Base-by-base conservation (phyloP, 2,329 filamentous ascomycete genomes). In the Dothiorella sarmentorum region DNA sequence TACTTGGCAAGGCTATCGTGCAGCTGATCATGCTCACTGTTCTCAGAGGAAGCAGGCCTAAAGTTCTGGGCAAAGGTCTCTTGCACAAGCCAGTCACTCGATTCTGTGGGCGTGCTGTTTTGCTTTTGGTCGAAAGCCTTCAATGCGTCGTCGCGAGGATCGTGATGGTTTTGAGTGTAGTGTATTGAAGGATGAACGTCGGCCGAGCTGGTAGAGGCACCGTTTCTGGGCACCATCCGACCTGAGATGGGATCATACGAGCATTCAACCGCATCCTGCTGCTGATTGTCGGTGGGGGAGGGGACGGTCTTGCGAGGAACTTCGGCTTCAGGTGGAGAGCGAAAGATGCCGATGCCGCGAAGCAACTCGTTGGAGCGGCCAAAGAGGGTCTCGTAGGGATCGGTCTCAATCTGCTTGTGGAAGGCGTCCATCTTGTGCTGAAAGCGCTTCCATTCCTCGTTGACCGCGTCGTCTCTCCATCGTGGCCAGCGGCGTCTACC, bases 341-440 rank as follows among this genome's bases (percentile, higher is more conserved):
- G 59, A 69, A 68, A 4, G 9, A 51, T 40, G 24, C 69, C 70
- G 9, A 51, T 40, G 24, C 69, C 70, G 56, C 33, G 65, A 27
- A 72, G 58, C 67, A 70, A 69, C 17, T 67, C 65, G 56, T 73
- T 67, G 43, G 71, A 72, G 2, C 72, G 73, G 2, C 76, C 76
- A 57, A 78, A 78, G 29, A 78, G 63, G 7, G 73, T 69, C 55
- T 71, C 68, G 56, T 78, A 78, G 10, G 76, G 76, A 56, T 78
- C 72, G 17, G 71, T 65, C 37, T 73, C 67, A 31, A 78, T 51
- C 24, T 63, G 60, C 61, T 51, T 49, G 33, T 51, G 44, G 29
- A 58, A 58, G 22, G 27, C 20, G 11, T 58, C 56, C 44, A 58
- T 44, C 15, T 38, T 37, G n/a, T n/a, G 17, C 22, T 58, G 44